Evolutionary conservation across 2,329 filamentous ascomycete genomes (phyloP), one percentile per base, ranked within the genome.

Genomic region (Chaetomium strumarium): DNA sequence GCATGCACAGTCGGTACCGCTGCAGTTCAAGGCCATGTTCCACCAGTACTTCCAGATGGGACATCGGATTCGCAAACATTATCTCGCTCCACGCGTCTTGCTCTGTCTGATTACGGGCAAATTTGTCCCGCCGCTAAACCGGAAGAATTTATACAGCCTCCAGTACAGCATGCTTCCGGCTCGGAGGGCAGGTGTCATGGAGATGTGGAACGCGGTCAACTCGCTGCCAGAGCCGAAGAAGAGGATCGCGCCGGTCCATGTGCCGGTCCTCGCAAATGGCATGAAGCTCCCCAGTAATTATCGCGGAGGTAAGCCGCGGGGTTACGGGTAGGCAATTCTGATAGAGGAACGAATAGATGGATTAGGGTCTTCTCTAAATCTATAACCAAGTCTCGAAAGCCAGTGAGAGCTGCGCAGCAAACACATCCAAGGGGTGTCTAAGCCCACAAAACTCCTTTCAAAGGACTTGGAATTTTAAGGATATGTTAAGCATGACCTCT

Each of bases 81-180:
- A 99, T 68, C 78, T 97, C 40, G 92, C 90, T 0, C 90, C 90
- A 0, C 81, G 85, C 13, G 95, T 99, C 17, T 80, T 97, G 44
- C 77, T 96, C 37, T 93, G 90, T 63, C 83, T 99, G 2, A 75
- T 91, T 20, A 95, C 90, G 0, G 93, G 93, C 53, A 88, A 87
- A 56, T 96, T 96, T 60, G 90, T 97, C 1, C 93, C 92, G 12
- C 92, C 95, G 0, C 95, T 99, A 45, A 91, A 96, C 66, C 82
- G 95, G 48, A 92, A 91, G 66, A 95, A 93, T 65, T 76, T 99
- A 46, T 99, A 99, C 71, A 95, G 90, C 61, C 75, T 99, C 63
- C 93, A 99, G 71, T 99, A 99, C 70, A 95, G 90, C 72, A 97
- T 97, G 90, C 77, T 99, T 38, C 95, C 95, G 0, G 86, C 88